Evolutionary conservation across 805 yeast genomes (phyloP), one percentile per base, ranked within the genome.

Genomic region (Maudiozyma saulgeensis): DNA sequence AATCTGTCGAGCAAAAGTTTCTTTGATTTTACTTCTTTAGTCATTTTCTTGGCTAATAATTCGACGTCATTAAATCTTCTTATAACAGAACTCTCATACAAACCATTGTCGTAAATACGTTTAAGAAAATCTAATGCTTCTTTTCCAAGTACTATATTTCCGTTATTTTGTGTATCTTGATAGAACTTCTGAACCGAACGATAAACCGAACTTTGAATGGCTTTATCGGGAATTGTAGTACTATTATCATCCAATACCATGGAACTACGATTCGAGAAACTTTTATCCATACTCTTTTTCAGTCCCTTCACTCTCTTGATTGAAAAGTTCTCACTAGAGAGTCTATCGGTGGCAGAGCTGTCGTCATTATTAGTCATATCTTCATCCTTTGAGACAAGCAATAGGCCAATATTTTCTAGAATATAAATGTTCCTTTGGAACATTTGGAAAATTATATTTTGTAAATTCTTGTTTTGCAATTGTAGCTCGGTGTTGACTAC

Each of bases 41-140:
- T 87, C 51, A 87, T 74, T 60, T 80, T 85, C 59, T 93, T 82
- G 2, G 98, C 98, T 57, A 90, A 74, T 6, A 83, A 79, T 63
- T 93, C 98, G 46, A 91, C 95, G 60, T 91, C 98, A 49, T 77
- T 79, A 59, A 93, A 90, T 51, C 99, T 72, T 61, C 84, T 81
- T 38, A 81, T 75, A 2, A 89, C 78, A 13, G 78, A 69, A 13
- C 68, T 63, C 37, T 70, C 68, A 44, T 64, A 69, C 9, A 68
- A 43, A 44, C 62, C 53, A 35, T 51, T 43, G 37, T 48, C 53
- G 41, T 65, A 67, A 18, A 71, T 50, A 46, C 61, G 59, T 6
- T 66, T 50, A 7, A 63, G 45, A 21, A 51, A 50, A 4, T 42
- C 18, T 5, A 38, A 35, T 2, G 41, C 25, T 32, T 8, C 31